Conservation (phyloP, 768 basidiomycete genomes). For the Russula foetens region DNA sequence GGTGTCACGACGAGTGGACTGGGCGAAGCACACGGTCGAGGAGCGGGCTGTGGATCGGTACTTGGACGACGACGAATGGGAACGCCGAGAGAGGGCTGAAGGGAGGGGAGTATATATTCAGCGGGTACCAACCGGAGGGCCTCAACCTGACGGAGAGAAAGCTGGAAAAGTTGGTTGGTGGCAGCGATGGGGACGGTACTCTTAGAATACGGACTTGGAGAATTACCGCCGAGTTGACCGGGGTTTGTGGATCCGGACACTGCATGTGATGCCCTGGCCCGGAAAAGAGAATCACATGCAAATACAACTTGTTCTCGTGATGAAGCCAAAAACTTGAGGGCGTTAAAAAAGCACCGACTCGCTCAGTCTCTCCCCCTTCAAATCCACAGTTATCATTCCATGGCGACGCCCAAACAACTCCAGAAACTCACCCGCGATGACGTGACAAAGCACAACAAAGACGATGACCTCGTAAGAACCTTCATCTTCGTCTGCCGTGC, state of each 20-base stretch:
- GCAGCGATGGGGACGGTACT: no score
- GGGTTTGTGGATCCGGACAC: no score
- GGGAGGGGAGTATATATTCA: constrained; percentile 22
- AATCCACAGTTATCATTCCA: neutral
- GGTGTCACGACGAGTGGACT: neutral
- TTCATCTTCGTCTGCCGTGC: neutral
- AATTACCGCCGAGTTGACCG: no score
- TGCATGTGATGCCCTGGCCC: neutral
- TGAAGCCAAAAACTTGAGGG: no score
- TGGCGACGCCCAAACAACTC: constrained; percentile 28
- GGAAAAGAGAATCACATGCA: constrained; percentile 2
- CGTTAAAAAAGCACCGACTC: neutral
- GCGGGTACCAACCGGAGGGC: neutral
- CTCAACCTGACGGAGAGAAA: neutral
- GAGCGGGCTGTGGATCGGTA: constrained; percentile 49
- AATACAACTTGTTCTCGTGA: no score
- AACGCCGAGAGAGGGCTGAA: constrained; percentile 32
- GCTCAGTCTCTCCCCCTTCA: neutral
- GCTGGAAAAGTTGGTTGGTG: neutral
- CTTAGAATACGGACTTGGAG: no score
- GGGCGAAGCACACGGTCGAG: constrained; percentile 28
- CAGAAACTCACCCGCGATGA: constrained; percentile 56
- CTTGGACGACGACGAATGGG: constrained; percentile 67
- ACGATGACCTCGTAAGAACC: constrained; percentile 61
- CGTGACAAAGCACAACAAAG: constrained; percentile 74